Percentiles rank a stretch among this genome's conserved stretches.
These are phyloP conservation scores for Ascocoryne sarcoides DNA, from an alignment of 2,329 filamentous ascomycete species.

Conservation along the genomic window DNA sequence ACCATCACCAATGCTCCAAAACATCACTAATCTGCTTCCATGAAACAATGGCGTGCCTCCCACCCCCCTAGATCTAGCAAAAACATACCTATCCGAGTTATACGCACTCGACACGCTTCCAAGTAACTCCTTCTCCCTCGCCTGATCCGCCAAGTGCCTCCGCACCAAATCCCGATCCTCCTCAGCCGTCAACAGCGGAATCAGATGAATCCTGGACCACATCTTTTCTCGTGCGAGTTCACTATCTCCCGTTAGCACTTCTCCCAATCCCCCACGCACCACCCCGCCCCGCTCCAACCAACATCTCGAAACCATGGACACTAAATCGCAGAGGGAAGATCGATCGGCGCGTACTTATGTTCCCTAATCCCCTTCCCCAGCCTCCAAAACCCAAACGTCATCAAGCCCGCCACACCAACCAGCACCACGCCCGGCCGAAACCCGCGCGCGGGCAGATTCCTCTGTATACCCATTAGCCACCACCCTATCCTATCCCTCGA, in stretches of 20 bases:
- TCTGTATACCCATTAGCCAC: constrained; percentile 38
- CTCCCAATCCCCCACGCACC: neutral
- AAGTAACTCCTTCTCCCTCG: constrained; percentile 81
- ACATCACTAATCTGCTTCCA: constrained; percentile 7
- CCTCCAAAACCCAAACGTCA: constrained; percentile 88
- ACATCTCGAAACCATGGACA: neutral
- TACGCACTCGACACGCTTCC: constrained; percentile 80
- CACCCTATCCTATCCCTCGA: neutral
- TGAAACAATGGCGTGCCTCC: too few species aligned
- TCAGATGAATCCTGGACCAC: constrained; percentile 93
- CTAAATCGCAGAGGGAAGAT: neutral
- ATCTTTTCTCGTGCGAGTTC: constrained; percentile 96
- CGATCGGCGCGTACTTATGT: constrained; percentile 60
- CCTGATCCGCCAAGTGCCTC: constrained; percentile 76
- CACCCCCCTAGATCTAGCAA: neutral
- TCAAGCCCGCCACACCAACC: constrained; percentile 64
- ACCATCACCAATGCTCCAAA: too few species aligned
- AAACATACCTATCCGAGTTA: constrained; percentile 71
- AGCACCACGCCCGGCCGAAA: constrained; percentile 79
- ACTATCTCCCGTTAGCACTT: constrained; percentile 38
- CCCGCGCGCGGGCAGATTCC: constrained; percentile 85
- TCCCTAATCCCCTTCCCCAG: constrained; percentile 76
- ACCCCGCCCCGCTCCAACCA: neutral
- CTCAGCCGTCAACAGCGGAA: constrained; percentile 88
- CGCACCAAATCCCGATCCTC: constrained; percentile 93